Evolutionary conservation across 495 filamentous ascomycete species (phyloP).

Genomic region (Penicillium alfredii): DNA sequence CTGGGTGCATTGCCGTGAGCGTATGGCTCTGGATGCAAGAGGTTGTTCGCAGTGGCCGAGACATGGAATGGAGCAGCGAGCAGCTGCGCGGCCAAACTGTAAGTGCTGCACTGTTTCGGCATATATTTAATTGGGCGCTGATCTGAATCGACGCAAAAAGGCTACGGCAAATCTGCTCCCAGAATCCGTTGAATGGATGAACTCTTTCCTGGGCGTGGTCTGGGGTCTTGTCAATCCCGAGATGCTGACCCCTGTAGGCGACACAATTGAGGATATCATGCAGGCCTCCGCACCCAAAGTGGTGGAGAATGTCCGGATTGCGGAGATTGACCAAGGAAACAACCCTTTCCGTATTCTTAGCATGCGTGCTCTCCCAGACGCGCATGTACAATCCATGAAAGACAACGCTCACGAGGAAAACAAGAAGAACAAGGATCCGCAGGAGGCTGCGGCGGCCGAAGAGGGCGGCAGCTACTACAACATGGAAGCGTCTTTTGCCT

Average conservation of each 20-base stretch:
- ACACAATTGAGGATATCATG: constrained; percentile 88
- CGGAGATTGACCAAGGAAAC: constrained; percentile 88
- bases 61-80: constrained; percentile 85
- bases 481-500: constrained; percentile 86
- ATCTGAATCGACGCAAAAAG: constrained; percentile 19
- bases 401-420: constrained; percentile 71
- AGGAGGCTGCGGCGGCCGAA: constrained; percentile 83
- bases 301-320: constrained; percentile 92
- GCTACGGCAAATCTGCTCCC: constrained; percentile 81
- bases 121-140: no score
- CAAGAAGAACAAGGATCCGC: constrained; percentile 72
- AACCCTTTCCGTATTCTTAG: constrained; percentile 89
- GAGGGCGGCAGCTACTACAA: constrained; percentile 94
- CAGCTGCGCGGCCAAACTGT: constrained; percentile 76
- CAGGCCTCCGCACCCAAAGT: constrained; percentile 84
- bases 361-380: constrained; percentile 78
- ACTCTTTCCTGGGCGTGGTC: constrained; percentile 69
- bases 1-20: constrained; percentile 60
- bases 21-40: constrained; percentile 88
- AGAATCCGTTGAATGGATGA: constrained; percentile 94
- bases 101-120: constrained; percentile 22
- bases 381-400: constrained; percentile 73
- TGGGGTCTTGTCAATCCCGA: constrained; percentile 93
- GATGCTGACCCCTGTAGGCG: constrained; percentile 72
- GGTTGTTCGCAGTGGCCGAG: constrained; percentile 69